These are phyloP conservation scores for Kluyveromyces sp. DNA, from an alignment of 1,139 yeast species.

Conservation along the genomic window DNA sequence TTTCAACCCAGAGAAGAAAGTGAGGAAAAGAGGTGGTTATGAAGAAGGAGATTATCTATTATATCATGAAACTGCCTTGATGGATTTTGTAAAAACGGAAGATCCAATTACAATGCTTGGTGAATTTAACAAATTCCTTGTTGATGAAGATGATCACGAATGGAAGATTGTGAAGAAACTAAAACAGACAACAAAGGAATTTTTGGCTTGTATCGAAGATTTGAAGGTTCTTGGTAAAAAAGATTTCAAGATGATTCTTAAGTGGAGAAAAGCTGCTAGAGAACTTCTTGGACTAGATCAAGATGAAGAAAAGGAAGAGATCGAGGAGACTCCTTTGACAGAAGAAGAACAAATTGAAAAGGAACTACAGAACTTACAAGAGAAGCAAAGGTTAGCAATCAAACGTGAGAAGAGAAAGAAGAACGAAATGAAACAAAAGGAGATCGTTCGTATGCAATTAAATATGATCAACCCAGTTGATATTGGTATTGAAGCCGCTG, in stretches of 20 bases:
- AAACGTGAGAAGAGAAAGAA: constrained; percentile 77
- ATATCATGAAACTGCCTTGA: constrained; percentile 62
- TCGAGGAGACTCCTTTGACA: constrained; percentile 63
- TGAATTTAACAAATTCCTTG: constrained; percentile 52
- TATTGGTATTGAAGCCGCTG: constrained; percentile 91
- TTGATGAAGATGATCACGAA: constrained; percentile 58
- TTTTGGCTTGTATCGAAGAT: constrained; percentile 79
- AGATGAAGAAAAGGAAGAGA: constrained; percentile 35
- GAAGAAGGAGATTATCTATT: constrained; percentile 86
- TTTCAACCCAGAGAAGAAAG: constrained; percentile 86
- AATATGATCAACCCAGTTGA: constrained; percentile 91
- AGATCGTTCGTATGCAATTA: constrained; percentile 88
- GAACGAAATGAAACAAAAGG: constrained; percentile 82
- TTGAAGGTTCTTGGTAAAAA: constrained; percentile 88
- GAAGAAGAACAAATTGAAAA: constrained; percentile 88
- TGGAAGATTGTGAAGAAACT: constrained; percentile 65
- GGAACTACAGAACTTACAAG: constrained; percentile 68
- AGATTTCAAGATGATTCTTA: constrained; percentile 76
- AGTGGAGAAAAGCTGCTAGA: constrained; percentile 86
- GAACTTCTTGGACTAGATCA: constrained; percentile 66
- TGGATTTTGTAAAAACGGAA: constrained; percentile 73
- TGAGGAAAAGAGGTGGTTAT: constrained; percentile 91
- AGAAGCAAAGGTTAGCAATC: constrained; percentile 56
- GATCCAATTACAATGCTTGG: constrained; percentile 86
- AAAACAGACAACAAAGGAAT: constrained; percentile 69